phyloP scores from a whole-genome alignment of 768 basidiomycete species.

The Xerocomus potaroensis region DNA sequence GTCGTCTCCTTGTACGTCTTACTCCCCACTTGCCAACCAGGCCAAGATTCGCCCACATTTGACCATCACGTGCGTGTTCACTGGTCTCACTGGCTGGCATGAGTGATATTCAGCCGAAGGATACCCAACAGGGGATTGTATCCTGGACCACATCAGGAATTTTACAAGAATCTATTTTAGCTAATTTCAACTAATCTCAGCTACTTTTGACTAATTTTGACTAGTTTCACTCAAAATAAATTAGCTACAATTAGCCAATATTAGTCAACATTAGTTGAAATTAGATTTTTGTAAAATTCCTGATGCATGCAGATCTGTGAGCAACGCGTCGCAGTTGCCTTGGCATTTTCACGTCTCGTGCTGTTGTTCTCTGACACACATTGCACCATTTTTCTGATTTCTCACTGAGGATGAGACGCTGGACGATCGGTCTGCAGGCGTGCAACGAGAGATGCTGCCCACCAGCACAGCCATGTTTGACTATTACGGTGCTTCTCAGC shows the following conservation, averaged over 20 bases:
- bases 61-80: slow-evolving; percentile 75
- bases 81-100: not conserved
- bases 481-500: slow-evolving; percentile 64
- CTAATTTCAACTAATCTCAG: too few relatives aligned
- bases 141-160: too few relatives aligned
- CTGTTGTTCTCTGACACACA: slow-evolving; percentile 57
- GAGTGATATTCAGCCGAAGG: not conserved
- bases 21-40: too few relatives aligned
- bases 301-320: slow-evolving; percentile 90
- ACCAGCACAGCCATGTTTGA: slow-evolving; percentile 83
- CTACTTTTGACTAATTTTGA: too few relatives aligned
- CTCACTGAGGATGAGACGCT: slow-evolving; percentile 82
- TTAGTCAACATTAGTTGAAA: too few relatives aligned
- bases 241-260: too few relatives aligned
- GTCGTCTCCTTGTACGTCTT: not conserved
- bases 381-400: slow-evolving; percentile 77
- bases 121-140: slow-evolving; percentile 78
- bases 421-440: slow-evolving; percentile 78
- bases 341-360: slow-evolving; percentile 62
- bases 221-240: too few relatives aligned
- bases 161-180: too few relatives aligned
- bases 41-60: slow-evolving; percentile 82
- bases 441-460: slow-evolving; percentile 82
- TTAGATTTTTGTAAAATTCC: too few relatives aligned
- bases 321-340: slow-evolving; percentile 65